Evolutionary conservation across 2,329 filamentous ascomycete species (phyloP), one percentile per base, ranked within the genome.

Genomic region (Cladophialophora exuberans): DNA sequence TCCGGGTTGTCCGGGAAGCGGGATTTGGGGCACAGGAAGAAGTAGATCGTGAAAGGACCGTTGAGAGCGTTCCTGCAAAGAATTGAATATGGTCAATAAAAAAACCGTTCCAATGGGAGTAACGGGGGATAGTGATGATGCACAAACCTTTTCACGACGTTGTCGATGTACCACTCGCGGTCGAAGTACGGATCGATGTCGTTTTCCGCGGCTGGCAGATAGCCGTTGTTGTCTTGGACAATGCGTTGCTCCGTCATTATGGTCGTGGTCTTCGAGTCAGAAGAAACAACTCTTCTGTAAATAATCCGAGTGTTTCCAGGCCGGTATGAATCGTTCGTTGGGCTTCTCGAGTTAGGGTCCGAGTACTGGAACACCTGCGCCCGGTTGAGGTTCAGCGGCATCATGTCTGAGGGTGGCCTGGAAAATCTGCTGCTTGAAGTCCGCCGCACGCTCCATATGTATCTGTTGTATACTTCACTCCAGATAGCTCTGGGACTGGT

Each of bases 1-100:
- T 59, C 60, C 1, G 74, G 64, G 38, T 83, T 72, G 4, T 66
- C 62, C 1, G 78, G 72, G 2, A 76, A 72, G 25, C 46, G n/a
- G 7, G 46, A 49, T 35, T 39, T 49, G 1, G 76, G 67, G 1
- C 84, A 87, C 1, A 90, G 66, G 70, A 90, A 91, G 54, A 92
- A 73, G 65, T 86, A 82, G 15, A 92, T 74, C 51, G 76, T 78
- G 64, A 86, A 89, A 0, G 85, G 83, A 1, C 79, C 80, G 10
- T 79, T 76, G 10, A 88, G 70, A 3, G 82, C 83, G 53, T 82
- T 79, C 58, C 47, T 44, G 23, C 26, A 7, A 18, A 33, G n/a
- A 30, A 18, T 20, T n/a, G 26, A n/a, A n/a, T n/a, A n/a, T n/a
- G 26, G 15, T 22, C 26, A 22, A 42, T 51, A 31, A 31, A n/a